phyloP scores from a whole-genome alignment of 176 grass and related monocot genomes.

The Carex parvula region DNA sequence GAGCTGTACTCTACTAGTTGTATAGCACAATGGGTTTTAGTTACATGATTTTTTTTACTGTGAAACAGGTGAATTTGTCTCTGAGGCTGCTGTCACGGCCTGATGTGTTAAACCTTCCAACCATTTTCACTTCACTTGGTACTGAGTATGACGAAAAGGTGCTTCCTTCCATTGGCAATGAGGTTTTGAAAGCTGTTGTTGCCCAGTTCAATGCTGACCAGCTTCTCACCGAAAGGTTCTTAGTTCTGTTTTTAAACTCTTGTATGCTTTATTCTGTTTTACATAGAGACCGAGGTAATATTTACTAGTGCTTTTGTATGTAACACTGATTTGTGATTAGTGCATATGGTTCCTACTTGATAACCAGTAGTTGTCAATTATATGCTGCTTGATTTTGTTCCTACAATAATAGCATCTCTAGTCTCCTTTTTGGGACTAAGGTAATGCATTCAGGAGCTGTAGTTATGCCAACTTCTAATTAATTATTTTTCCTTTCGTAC shows the following conservation, averaged over 20 bases:
- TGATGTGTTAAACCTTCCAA: slow-evolving; percentile 71
- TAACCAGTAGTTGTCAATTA: background rate
- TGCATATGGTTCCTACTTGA: background rate
- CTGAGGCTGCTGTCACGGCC: slow-evolving; percentile 92
- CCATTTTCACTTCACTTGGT: slow-evolving; percentile 99
- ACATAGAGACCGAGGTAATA: background rate
- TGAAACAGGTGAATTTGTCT: slow-evolving; percentile 54
- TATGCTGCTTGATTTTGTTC: background rate
- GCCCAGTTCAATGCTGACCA: slow-evolving; percentile 99
- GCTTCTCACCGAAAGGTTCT: slow-evolving; percentile 71
- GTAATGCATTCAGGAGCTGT: background rate
- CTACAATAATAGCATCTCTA: background rate
- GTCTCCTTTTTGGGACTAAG: background rate
- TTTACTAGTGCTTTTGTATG: background rate
- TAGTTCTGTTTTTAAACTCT: background rate
- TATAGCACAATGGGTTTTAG: background rate
- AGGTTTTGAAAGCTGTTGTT: slow-evolving; percentile 98
- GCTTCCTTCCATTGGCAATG: slow-evolving; percentile 96
- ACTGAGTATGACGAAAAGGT: slow-evolving; percentile 99
- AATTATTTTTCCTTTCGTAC: background rate
- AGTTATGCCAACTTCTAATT: background rate
- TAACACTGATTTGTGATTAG: background rate
- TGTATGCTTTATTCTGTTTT: background rate
- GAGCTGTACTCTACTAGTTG: background rate
- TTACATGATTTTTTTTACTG: slow-evolving; percentile 4